Evolutionary conservation across 1,139 yeast genomes (phyloP).

Genomic region (Yamadazyma oceani): DNA sequence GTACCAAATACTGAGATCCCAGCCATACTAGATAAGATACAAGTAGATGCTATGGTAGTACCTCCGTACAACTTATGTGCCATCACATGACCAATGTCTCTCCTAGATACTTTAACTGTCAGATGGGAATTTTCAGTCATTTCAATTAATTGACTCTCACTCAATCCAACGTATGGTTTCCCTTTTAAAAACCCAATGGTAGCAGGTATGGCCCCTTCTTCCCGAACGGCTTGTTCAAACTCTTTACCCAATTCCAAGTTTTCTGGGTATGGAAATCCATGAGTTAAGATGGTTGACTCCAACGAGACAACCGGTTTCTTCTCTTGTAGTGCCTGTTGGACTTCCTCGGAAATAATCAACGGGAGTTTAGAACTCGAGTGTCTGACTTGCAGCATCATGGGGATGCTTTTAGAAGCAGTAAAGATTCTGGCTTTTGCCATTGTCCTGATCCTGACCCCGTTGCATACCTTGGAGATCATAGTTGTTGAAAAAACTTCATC

Average conservation of each 20-base stretch:
- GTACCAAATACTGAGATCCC: slow-evolving; percentile 88
- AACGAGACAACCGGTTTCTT: slow-evolving; percentile 71
- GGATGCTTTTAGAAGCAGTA: too few relatives aligned
- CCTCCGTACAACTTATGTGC: slow-evolving; percentile 70
- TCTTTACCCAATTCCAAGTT: slow-evolving; percentile 69
- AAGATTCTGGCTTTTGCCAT: background rate
- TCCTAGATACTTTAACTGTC: slow-evolving; percentile 67
- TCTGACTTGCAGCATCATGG: too few relatives aligned
- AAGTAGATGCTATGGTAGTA: slow-evolving; percentile 87
- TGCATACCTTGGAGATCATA: too few relatives aligned
- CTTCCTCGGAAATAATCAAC: slow-evolving; percentile 52
- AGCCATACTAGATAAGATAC: slow-evolving; percentile 74
- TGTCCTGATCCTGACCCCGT: too few relatives aligned
- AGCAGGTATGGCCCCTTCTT: slow-evolving; percentile 76
- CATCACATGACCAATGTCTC: slow-evolving; percentile 79
- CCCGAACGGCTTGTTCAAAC: slow-evolving; percentile 64
- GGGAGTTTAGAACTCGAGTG: slow-evolving; percentile 14
- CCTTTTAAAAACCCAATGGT: slow-evolving; percentile 81
- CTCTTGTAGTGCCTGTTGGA: slow-evolving; percentile 56
- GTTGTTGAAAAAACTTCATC: too few relatives aligned
- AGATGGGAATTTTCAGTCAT: slow-evolving; percentile 43
- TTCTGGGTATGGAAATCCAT: slow-evolving; percentile 83
- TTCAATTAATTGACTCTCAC: slow-evolving; percentile 42
- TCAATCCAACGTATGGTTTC: slow-evolving; percentile 66
- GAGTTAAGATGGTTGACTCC: slow-evolving; percentile 87